These are phyloP conservation scores for Boletus subparvulus DNA, from an alignment of 768 basidiomycete genomes.

Conservation along the genomic window DNA sequence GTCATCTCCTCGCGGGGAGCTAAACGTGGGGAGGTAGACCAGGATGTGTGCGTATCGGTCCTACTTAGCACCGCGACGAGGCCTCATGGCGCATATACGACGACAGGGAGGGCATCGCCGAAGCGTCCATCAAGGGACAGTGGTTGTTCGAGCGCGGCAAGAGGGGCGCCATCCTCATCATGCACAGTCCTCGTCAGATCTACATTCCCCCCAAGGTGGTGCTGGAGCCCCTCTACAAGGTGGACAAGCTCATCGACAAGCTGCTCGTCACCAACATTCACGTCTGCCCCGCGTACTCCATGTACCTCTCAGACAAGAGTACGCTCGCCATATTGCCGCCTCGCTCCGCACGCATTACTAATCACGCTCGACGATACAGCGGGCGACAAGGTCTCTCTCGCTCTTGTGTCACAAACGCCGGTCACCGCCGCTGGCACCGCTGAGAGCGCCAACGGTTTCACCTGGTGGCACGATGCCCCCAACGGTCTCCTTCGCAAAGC, in stretches of 20 bases:
- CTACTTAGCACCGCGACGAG: background rate
- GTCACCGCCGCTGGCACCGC: background rate
- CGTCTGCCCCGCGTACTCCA: conserved; percentile 32
- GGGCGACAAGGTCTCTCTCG: conserved; percentile 22
- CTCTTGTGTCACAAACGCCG: conserved; percentile 16
- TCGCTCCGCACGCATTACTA: background rate
- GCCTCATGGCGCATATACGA: background rate
- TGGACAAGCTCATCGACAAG: conserved; percentile 29
- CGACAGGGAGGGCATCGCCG: conserved; percentile 20
- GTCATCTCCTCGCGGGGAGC: no score
- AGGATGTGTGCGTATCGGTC: conserved; percentile 16
- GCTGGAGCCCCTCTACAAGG: conserved; percentile 26
- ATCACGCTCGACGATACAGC: conserved; percentile 7
- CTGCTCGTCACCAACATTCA: conserved; percentile 33
- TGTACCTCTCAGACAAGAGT: conserved; percentile 34
- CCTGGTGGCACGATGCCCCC: conserved; percentile 20
- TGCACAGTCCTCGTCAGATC: no score
- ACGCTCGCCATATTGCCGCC: background rate
- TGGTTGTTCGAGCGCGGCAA: no score
- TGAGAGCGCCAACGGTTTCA: background rate
- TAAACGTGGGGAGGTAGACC: conserved; percentile 5
- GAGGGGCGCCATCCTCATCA: no score
- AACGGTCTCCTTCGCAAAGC: conserved; percentile 22
- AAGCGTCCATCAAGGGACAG: background rate
- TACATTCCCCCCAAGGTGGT: no score